Conservation (phyloP, 2,329 filamentous ascomycete species). For the Exophiala bonariae region DNA sequence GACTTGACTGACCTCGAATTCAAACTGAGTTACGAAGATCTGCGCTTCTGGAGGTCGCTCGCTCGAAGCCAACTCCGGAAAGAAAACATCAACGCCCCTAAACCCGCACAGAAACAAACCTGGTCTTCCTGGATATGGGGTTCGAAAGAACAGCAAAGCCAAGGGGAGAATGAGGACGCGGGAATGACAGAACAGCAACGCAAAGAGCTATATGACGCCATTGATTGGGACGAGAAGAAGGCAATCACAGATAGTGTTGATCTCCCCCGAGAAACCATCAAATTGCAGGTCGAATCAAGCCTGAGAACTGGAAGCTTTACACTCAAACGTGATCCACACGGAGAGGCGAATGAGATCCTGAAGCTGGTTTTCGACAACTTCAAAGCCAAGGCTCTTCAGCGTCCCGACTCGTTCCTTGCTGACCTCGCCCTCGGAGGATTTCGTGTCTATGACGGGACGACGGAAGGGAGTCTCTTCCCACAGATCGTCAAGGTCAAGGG, state of each 20-base stretch:
- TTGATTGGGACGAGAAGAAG: conserved; percentile 97
- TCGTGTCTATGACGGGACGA: conserved; percentile 93
- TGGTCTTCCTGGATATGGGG: conserved; percentile 96
- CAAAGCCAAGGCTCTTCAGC: conserved; percentile 82
- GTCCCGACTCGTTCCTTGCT: conserved; percentile 85
- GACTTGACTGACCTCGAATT: conserved; percentile 76
- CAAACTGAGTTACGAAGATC: conserved; percentile 89
- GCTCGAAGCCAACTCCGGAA: conserved; percentile 93
- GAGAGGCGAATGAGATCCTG: conserved; percentile 75
- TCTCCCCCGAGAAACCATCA: conserved; percentile 84
- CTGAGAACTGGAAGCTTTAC: conserved; percentile 97
- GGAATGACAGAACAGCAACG: conserved; percentile 89
- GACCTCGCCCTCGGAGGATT: conserved; percentile 90
- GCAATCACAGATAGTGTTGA: conserved; percentile 85
- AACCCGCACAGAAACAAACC: conserved; percentile 67
- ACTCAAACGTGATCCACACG: conserved; percentile 79
- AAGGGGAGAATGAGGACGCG: conserved; percentile 70
- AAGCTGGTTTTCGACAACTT: conserved; percentile 94
- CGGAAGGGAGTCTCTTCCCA: conserved; percentile 82
- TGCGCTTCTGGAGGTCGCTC: conserved; percentile 94
- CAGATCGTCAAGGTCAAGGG: conserved; percentile 97
- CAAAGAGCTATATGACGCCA: conserved; percentile 94
- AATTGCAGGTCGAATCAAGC: conserved; percentile 87
- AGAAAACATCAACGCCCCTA: conserved; percentile 88
- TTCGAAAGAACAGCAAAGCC: conserved; percentile 61